phyloP scores from a whole-genome alignment of 768 basidiomycete species.

The Pleurotus citrinopileatus region DNA sequence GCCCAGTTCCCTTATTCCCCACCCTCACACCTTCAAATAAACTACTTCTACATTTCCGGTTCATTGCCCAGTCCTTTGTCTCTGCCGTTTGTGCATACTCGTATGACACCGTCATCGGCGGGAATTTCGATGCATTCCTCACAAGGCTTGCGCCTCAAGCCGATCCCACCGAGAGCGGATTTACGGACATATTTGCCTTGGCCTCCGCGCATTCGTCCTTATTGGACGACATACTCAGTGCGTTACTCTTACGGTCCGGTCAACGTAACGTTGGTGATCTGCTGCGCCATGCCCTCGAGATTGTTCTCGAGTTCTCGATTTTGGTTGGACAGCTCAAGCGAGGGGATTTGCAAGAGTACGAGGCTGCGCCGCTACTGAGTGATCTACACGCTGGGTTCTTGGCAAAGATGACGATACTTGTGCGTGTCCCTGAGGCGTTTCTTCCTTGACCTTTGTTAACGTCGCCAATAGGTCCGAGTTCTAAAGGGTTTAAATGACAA shows the following conservation, averaged over 20 bases:
- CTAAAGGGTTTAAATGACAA: slow-evolving; percentile 59
- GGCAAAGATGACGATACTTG: slow-evolving; percentile 54
- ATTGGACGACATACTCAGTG: slow-evolving; percentile 72
- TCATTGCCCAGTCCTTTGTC: slow-evolving; percentile 70
- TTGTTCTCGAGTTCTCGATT: slow-evolving; percentile 65
- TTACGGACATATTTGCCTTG: slow-evolving; percentile 74
- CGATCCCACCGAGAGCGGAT: slow-evolving; percentile 23
- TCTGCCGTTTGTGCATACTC: slow-evolving; percentile 66
- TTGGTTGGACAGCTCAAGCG: slow-evolving; percentile 59
- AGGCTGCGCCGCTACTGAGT: slow-evolving; percentile 56
- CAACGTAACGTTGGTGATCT: slow-evolving; percentile 67
- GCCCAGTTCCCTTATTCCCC: slow-evolving; percentile 51
- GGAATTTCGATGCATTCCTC: slow-evolving; percentile 73
- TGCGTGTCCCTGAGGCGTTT: slow-evolving; percentile 30
- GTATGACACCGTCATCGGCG: slow-evolving; percentile 78
- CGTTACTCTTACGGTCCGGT: slow-evolving; percentile 67
- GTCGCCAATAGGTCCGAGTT: slow-evolving; percentile 44
- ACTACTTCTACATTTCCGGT: slow-evolving; percentile 67
- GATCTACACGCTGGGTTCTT: slow-evolving; percentile 53
- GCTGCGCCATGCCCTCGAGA: slow-evolving; percentile 58
- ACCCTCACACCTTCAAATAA: slow-evolving; percentile 51
- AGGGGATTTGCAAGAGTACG: slow-evolving; percentile 56
- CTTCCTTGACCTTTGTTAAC: slow-evolving; percentile 5
- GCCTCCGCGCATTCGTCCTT: slow-evolving; percentile 63
- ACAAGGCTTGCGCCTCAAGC: slow-evolving; percentile 27